phyloP scores from a whole-genome alignment of 768 basidiomycete species.

The Pulveroboletus sp. region DNA sequence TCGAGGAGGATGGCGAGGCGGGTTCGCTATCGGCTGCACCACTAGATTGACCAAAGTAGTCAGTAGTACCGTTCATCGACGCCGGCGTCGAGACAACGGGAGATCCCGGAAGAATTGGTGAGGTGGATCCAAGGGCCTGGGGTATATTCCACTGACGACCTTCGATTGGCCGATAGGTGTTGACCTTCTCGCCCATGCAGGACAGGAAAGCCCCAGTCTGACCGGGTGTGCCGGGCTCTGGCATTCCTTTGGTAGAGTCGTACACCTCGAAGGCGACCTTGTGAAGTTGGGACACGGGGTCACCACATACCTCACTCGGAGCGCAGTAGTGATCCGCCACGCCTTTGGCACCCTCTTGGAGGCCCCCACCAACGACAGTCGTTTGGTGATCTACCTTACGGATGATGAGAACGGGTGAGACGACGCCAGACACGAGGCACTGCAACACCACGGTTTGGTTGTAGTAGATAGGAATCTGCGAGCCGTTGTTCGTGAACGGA shows the following conservation, averaged over 20 bases:
- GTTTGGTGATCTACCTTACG: constrained; percentile 91
- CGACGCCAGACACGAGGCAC: constrained; percentile 89
- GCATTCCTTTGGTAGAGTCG: constrained; percentile 62
- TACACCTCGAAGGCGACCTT: constrained; percentile 94
- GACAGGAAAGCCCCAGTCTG: constrained; percentile 78
- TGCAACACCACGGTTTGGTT: constrained; percentile 95
- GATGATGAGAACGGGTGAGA: constrained; percentile 90
- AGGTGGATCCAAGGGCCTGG: constrained; percentile 41
- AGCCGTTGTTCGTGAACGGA: constrained; percentile 75
- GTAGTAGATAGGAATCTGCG: constrained; percentile 90
- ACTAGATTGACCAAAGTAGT: constrained; percentile 55
- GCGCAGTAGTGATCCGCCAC: constrained; percentile 80
- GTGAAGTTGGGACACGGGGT: constrained; percentile 92
- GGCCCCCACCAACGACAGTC: constrained; percentile 85
- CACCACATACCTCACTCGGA: constrained; percentile 85
- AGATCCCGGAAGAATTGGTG: constrained; percentile 63
- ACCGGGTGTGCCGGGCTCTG: constrained; percentile 76
- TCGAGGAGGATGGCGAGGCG: constrained; percentile 56
- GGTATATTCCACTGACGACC: constrained; percentile 72
- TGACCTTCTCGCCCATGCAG: constrained; percentile 92
- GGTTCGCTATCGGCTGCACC: constrained; percentile 61
- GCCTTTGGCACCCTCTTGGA: constrained; percentile 82
- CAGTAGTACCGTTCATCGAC: constrained; percentile 46
- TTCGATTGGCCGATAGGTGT: constrained; percentile 82
- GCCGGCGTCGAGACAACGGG: constrained; percentile 64